Percentiles rank a stretch among this genome's conserved stretches.
These are phyloP conservation scores for Citrus unshiu DNA, from an alignment of 345 rosid species.

Conservation along the genomic window DNA sequence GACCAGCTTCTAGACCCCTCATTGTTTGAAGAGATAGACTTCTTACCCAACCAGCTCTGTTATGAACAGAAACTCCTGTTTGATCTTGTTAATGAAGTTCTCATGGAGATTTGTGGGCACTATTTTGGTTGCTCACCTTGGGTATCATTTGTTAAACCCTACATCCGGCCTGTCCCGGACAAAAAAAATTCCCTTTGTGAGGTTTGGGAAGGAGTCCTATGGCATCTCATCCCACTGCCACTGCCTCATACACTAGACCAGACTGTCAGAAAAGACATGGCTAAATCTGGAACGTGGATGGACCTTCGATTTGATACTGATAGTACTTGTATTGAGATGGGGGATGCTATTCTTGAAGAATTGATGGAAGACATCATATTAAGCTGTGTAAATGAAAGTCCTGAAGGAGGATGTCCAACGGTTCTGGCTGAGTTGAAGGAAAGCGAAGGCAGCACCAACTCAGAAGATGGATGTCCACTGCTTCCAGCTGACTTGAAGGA, in stretches of 20 bases:
- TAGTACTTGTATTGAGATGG: conserved; percentile 39
- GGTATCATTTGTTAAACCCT: conserved; percentile 46
- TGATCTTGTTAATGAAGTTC: conserved; percentile 76
- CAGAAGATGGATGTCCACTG: conserved; percentile 15
- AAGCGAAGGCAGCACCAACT: conserved; percentile 20
- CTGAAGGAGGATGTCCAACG: conserved; percentile 15
- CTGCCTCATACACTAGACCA: conserved; percentile 70
- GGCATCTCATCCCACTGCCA: conserved; percentile 70
- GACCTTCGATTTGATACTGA: conserved; percentile 47
- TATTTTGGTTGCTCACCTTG: conserved; percentile 47
- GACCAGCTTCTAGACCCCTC: conserved; percentile 64
- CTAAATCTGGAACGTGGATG: conserved; percentile 63
- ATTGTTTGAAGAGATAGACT: conserved; percentile 44
- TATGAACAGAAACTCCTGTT: conserved; percentile 52
- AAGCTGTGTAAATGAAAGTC: conserved; percentile 26
- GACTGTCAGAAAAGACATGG: conserved; percentile 67
- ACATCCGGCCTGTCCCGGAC: conserved; percentile 39
- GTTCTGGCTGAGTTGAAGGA: conserved; percentile 31
- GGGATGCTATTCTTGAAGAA: conserved; percentile 58
- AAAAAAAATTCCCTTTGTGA: conserved; percentile 38
- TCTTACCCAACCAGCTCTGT: conserved; percentile 52
- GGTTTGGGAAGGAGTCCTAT: conserved; percentile 63
- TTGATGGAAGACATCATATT: conserved; percentile 51
- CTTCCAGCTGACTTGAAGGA: conserved; percentile 28
- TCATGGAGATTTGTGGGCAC: conserved; percentile 50